Evolutionary conservation across 441 rosid genomes (phyloP).

Genomic region (Populus hybrid): DNA sequence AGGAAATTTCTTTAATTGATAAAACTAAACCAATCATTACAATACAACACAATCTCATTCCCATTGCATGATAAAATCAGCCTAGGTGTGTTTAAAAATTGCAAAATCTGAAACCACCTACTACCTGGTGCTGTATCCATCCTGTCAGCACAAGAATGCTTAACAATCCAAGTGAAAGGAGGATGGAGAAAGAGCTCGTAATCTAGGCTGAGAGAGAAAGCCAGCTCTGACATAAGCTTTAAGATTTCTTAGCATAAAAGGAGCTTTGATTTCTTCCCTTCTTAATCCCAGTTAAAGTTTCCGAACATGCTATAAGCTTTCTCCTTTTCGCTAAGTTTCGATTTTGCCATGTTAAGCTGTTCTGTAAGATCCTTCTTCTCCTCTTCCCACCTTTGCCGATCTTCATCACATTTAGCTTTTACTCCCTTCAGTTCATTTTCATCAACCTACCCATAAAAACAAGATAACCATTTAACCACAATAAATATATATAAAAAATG

Average conservation of each 20-base stretch:
- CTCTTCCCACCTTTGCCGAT: conserved; percentile 3
- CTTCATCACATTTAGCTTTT: background rate
- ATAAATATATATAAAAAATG: no score
- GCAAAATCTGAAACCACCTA: background rate
- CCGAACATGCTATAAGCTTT: background rate
- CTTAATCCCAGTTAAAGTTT: background rate
- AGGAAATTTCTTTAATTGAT: background rate
- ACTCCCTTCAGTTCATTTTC: background rate
- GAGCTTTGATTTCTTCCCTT: background rate
- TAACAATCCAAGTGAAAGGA: background rate
- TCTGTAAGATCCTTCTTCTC: conserved; percentile 2
- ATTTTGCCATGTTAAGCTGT: background rate
- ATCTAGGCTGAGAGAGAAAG: background rate
- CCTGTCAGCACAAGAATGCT: background rate
- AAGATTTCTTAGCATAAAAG: background rate
- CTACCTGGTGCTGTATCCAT: background rate
- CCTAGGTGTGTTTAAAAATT: no score
- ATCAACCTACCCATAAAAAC: background rate
- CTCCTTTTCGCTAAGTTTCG: background rate
- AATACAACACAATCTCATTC: background rate
- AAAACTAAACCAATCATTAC: background rate
- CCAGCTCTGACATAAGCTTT: background rate
- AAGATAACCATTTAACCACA: no score
- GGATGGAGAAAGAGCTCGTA: background rate
- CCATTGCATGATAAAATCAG: background rate